Base-by-base conservation (phyloP, 176 grass and related monocot species). In the Typha latifolia region DNA sequence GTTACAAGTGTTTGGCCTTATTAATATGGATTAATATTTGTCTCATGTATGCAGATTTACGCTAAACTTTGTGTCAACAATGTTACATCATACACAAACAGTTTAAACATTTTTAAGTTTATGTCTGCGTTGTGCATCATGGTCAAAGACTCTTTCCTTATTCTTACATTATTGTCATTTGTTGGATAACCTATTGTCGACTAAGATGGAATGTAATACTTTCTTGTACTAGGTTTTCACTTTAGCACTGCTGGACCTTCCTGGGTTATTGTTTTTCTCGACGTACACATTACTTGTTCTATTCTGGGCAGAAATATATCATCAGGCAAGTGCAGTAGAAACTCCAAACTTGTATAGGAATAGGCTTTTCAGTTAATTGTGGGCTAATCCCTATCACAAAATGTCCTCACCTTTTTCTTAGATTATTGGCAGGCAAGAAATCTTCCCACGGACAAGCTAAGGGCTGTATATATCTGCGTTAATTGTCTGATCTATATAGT, bases 271-370 rank as follows among this genome's bases (percentile, higher is more conserved):
- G 22, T 96, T 96, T 84, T 96, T 96, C 77, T 96, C 91, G 23
- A 91, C 91, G 7, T 96, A 87, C 81, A 91, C 91, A 12, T 68
- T 96, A 31, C 91, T 91, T 74, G 91, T 96, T 61, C 74, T 96
- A 32, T 96, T 96, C 82, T 96, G 91, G 91, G 87, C 87, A 67
- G 91, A 96, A 75, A 96, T 96, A 81, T 96, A 96, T 83, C 80
- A 88, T 85, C 91, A 96, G 82, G 91, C 86, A 59, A 66, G 63
- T 68, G 26, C 32, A 14, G 67, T 34, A 37, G 72, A 16, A 59
- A 19, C 53, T 6, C 20, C 53, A 59, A 59, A 14, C 12, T 72
- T 59, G 51, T 47, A 12, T 82, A 9, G 8, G 29, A 69, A 47
- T 53, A 19, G 72, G 8, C 37, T 69, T 15, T 34, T 67, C 34